Conservation (phyloP, 2,329 filamentous ascomycete species). For the Fusarium temperatum region DNA sequence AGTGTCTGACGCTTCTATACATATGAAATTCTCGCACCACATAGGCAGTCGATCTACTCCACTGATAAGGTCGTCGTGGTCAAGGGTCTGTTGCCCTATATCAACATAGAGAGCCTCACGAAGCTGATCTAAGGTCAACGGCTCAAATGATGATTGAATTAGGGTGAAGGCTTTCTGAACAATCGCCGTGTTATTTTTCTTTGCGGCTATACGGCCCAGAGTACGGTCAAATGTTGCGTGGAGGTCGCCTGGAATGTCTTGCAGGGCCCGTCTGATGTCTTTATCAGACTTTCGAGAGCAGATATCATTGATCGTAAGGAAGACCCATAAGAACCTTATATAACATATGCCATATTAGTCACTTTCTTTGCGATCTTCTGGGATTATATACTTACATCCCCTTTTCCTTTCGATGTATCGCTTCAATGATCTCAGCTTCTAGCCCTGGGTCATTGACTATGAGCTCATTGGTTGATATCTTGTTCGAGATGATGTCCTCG, state of each 20-base stretch:
- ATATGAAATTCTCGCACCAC: conserved; percentile 20
- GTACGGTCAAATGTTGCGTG: conserved; percentile 16
- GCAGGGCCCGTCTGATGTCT: not conserved
- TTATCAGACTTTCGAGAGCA: conserved; percentile 15
- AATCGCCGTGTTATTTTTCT: not conserved
- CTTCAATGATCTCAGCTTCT: not conserved
- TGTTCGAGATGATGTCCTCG: not conserved
- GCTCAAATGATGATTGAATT: not conserved
- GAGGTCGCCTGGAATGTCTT: conserved; percentile 7
- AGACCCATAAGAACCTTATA: conserved; percentile 25
- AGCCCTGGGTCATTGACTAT: not conserved
- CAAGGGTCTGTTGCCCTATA: not conserved
- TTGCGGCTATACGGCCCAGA: not conserved
- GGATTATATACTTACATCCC: not conserved
- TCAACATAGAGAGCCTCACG: conserved; percentile 16
- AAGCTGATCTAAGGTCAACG: conserved; percentile 6
- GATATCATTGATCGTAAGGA: conserved; percentile 16
- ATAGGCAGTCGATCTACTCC: not conserved
- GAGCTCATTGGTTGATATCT: not conserved
- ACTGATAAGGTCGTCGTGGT: not conserved
- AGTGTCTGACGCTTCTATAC: conserved; percentile 7
- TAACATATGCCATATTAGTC: not conserved
- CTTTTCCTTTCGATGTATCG: not conserved
- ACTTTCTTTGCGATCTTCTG: accelerated
- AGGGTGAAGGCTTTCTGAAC: conserved; percentile 3